Evolutionary conservation across 1,284 basidiomycete genomes (phyloP), one percentile per base, ranked within the genome.

Genomic region (Trichosporon inkin): DNA sequence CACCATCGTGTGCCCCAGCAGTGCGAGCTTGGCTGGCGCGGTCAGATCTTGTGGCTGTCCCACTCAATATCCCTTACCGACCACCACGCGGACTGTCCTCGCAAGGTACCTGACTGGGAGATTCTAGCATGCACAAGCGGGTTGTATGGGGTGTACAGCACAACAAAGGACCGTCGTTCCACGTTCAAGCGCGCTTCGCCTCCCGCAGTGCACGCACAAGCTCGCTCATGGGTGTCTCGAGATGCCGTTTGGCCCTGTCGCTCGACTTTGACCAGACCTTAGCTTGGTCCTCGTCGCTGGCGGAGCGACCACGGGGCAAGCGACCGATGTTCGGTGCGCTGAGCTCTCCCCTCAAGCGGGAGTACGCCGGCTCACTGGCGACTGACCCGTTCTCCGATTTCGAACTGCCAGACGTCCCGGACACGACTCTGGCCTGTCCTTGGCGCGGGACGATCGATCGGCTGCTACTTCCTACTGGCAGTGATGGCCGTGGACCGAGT

Each of bases 351-450:
- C 70, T 55, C 32, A 74, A 55, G 3, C 73, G 62, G 2, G 67
- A 67, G 56, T 74, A 75, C 3, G 73, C 70, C 10, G 73, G 74
- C 57, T 76, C 74, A 44, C 69, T 70, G 14, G 57, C 60, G 1
- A 71, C 68, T 0, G 67, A 69, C 6, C 24, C 44, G 3, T 22
- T 24, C 22, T 58, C 60, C 16, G 54, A 32, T n/a, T 28, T 35
- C 11, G 44, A 35, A 51, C 44, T 32, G 17, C 56, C 39, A 49
- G 54, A 51, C 10, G 44, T 36, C 10, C 20, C 55, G 16, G 40
- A 53, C 8, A 41, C 40, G 13, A 35, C 51, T 20, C 54, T 32
- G 28, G 28, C 8, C 28, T 32, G 37, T 35, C 36, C 41, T 3
- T 28, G 16, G 35, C 35, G 51, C 32, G 51, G 28, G 22, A 19